Base-by-base conservation (phyloP, 352 stramenopile genomes). In the Phytophthora pisi region DNA sequence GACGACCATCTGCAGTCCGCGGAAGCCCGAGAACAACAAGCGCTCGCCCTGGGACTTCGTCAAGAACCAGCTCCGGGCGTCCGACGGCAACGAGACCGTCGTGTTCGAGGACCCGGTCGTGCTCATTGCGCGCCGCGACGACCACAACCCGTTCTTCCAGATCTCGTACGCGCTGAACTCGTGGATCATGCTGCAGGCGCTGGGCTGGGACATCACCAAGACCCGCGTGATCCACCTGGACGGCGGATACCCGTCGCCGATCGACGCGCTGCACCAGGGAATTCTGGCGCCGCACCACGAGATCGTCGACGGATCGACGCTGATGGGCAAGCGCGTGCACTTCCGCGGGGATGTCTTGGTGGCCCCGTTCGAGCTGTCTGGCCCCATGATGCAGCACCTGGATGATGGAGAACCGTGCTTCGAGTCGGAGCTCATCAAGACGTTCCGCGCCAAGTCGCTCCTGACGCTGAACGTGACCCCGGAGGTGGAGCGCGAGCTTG, bases 371-470 rank as follows among this genome's bases (percentile, higher is more conserved):
- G 82, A 90, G 30, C 63, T 68, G 7, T 75, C 64, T 0, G 82
- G 82, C 0, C 78, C 80, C 0, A 79, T 90, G 68, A 88, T 89
- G 74, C 71, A 84, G 65, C 82, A 90, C 38, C 57, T 90, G 51
- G 72, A 90, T 42, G 71, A 89, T 49, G 61, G 67, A 20, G 76
- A 90, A 58, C 77, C 77, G 46, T 90, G 82, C 59, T 52, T 59
- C 20, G 57, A 72, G 16, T 86, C 72, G 46, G 50, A 79, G 51
- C n/a, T 90, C 23, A 54, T 89, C 43, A 52, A 65, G 7, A 51
- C 74, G 11, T 90, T 90, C 51, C 79, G 80, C 5, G 56, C 63
- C n/a, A 51, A 69, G 15, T 66, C 47, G n/a, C 56, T 78, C 1
- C 51, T 58, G 47, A 77, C 67, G 34, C 23, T 86, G 9, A 57